A percentile compares a stretch with the other conserved stretches of the same genome.
Evolutionary conservation across 371 early-diverging fungal genomes (phyloP).

Genomic region (Mortierella sp.): DNA sequence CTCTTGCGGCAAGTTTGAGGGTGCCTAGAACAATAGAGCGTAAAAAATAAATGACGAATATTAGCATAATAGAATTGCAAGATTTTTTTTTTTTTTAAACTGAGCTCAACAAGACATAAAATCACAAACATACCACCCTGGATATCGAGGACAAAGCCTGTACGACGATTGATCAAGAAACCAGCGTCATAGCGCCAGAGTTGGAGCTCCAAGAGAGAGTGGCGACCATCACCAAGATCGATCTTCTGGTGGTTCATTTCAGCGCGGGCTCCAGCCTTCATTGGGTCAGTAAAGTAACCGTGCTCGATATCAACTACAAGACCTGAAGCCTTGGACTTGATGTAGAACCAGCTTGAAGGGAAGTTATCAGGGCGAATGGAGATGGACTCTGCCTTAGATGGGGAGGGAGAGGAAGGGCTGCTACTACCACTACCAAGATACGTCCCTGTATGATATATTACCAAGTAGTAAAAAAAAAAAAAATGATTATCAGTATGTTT

Average conservation of each 20-base stretch:
- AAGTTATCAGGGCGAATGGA: conserved; percentile 60
- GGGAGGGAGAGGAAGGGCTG: conserved; percentile 34
- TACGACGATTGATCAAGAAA: conserved; percentile 68
- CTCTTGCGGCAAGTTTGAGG: conserved; percentile 43
- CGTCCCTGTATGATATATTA: conserved; percentile 29
- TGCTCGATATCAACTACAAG: conserved; percentile 64
- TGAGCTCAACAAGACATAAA: background rate
- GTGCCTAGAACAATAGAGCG: conserved; percentile 20
- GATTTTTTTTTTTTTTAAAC: background rate
- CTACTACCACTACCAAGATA: conserved; percentile 28
- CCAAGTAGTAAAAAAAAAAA: too few relatives aligned
- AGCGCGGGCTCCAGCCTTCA: conserved; percentile 59
- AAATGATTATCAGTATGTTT: too few relatives aligned
- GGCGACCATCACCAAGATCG: conserved; percentile 51
- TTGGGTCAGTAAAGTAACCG: conserved; percentile 53
- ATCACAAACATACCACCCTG: conserved; percentile 61
- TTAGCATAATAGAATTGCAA: background rate
- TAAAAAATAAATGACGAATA: background rate
- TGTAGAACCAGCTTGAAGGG: conserved; percentile 72
- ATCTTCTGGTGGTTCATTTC: conserved; percentile 57
- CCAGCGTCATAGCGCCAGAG: conserved; percentile 69
- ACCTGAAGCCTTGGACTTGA: conserved; percentile 63
- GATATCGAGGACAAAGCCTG: conserved; percentile 69
- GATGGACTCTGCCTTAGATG: conserved; percentile 56
- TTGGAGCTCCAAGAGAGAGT: conserved; percentile 64